Conservation (phyloP, 768 basidiomycete genomes). For the Termitomyces sp. region DNA sequence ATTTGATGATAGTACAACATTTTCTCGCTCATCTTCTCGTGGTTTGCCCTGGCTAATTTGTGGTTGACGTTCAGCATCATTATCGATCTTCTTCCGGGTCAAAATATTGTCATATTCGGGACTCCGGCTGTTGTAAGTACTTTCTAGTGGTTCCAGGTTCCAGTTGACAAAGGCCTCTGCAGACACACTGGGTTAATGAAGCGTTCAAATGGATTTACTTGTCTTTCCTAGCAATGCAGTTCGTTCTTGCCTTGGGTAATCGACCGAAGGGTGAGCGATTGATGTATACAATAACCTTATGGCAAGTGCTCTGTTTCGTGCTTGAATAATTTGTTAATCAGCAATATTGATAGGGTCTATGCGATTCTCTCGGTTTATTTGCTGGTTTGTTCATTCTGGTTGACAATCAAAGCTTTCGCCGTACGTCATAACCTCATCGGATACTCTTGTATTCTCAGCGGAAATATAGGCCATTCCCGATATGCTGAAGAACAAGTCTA, state of each 20-base stretch:
- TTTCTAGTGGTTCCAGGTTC: background rate
- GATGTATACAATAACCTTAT: conserved; percentile 69
- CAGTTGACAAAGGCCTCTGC: background rate
- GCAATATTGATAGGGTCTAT: conserved; percentile 57
- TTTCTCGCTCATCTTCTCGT: conserved; percentile 81
- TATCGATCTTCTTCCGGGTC: conserved; percentile 72
- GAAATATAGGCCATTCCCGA: conserved; percentile 45
- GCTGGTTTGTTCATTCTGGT: conserved; percentile 79
- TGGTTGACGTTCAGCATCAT: conserved; percentile 97
- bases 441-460: background rate
- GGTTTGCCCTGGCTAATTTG: conserved; percentile 89
- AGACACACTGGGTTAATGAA: conserved; percentile 90
- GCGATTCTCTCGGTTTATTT: conserved; percentile 82
- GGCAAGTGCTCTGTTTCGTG: conserved; percentile 35
- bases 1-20: conserved; percentile 65
- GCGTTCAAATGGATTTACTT: conserved; percentile 86
- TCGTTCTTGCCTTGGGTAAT: conserved; percentile 61
- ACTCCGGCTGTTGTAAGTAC: conserved; percentile 58
- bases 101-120: conserved; percentile 62
- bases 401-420: conserved; percentile 75
- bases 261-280: conserved; percentile 85
- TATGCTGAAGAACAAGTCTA: conserved; percentile 42
- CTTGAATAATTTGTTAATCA: background rate
- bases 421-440: conserved; percentile 31
- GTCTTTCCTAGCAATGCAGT: conserved; percentile 74